These are phyloP conservation scores for Zasmidium cellare DNA, from an alignment of 2,329 filamentous ascomycete species.

Conservation along the genomic window DNA sequence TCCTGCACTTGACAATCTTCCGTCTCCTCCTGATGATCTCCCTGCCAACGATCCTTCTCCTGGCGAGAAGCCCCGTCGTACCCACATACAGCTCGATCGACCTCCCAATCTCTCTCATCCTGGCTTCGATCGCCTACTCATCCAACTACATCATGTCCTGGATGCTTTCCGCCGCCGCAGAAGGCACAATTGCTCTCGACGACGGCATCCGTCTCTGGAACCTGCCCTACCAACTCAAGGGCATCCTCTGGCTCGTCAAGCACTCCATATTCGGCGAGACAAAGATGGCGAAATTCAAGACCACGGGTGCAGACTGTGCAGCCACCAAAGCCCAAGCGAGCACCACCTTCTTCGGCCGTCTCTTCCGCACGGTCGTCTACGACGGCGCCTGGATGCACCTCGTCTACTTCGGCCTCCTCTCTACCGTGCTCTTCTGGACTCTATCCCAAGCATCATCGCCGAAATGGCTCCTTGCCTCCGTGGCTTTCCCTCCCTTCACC, in stretches of 20 bases:
- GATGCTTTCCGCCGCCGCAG: conserved; percentile 12
- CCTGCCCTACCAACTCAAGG: conserved; percentile 19
- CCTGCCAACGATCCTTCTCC: conserved; percentile 11
- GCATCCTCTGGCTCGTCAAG: conserved; percentile 16
- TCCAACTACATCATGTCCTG: conserved; percentile 15
- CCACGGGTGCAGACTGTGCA: conserved; percentile 17
- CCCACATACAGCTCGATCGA: conserved; percentile 9
- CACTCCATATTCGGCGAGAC: conserved; percentile 18
- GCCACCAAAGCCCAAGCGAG: conserved; percentile 6
- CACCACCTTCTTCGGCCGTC: conserved; percentile 7
- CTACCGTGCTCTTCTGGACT: conserved; percentile 8
- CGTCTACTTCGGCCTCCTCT: conserved; percentile 12
- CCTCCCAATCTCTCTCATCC: conserved; percentile 8
- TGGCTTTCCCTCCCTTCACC: conserved; percentile 18
- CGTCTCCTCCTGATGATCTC: conserved; percentile 13
- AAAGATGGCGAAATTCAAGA: conserved; percentile 16
- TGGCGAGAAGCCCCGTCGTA: conserved; percentile 9
- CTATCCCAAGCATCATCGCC: background rate
- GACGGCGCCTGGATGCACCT: conserved; percentile 21
- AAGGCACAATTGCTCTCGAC: conserved; percentile 15
- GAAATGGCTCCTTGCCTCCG: conserved; percentile 11
- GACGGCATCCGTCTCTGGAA: conserved; percentile 20
- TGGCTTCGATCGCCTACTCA: conserved; percentile 13
- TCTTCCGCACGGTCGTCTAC: conserved; percentile 9
- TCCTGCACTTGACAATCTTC: conserved; percentile 12